Base-by-base conservation (phyloP, 2,329 filamentous ascomycete species). In the Amauroascus niger region DNA sequence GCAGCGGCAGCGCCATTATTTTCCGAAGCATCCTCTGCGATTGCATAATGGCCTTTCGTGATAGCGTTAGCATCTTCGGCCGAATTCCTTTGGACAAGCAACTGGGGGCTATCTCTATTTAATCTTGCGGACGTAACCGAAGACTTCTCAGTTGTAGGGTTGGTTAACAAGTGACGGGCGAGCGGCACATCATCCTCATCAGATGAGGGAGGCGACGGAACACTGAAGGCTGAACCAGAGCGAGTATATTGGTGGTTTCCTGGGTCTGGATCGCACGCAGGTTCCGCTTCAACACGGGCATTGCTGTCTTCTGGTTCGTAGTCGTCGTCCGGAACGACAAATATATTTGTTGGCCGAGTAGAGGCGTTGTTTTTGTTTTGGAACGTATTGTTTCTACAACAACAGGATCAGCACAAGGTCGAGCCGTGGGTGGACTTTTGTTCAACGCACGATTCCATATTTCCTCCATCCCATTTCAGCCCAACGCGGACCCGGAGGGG, bases 281-380 rank as follows among this genome's bases (percentile, higher is more conserved):
- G 32, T 60, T 49, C 24, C 3, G 13, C 22, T 37, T 45, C 41
- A 30, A 24, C 49, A 24, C 54, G 49, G 35, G 54, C 58, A 11
- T 54, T 16, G 41, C 7, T 16, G 3, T 8, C 18, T 30, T 41
- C 50, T 5, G 60, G 59, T 11, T 65, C 63, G 44, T 67, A 67
- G 26, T 73, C 69, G 24, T 69, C 68, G 14, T 71, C 69, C 13
- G 71, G 69, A 6, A 71, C 69, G 47, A 62, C 63, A 54, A 72
- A 74, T 11, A 65, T 71, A 53, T 73, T 73, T 22, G 59, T 65
- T 2, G 63, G 55, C 54, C 26, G 22, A 49, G 9, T 24, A 26
- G 30, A 28, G 32, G n/a, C n/a, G 3, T 22, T 16, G 18, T 9
- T 33, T 16, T 24, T 13, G 16, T 41, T 32, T 14, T 14, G 14